Evolutionary conservation across 73 alveolate species (phyloP), one percentile per base, ranked within the genome.

Genomic region (Paramecium sexaurelia): DNA sequence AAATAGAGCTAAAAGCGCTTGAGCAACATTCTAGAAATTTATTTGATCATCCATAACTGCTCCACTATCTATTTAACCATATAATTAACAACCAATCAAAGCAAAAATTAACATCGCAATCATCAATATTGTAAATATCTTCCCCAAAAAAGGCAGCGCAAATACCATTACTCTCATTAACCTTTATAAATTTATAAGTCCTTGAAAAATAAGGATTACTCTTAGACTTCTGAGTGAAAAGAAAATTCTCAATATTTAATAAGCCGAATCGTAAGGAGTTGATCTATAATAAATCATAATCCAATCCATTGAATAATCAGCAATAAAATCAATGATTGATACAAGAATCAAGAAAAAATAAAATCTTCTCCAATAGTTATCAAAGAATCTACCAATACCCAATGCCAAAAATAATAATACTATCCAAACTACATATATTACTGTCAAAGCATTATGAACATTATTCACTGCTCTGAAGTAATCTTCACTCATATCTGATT

Each of bases 341-440:
- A 78, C 55, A 0, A 78, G 1, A 1, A 43, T 39, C 29, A 78
- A 22, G n/a, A 78, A 40, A 13, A 78, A 29, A 43, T 78, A 41
- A 78, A 40, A 78, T 78, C 55, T 39, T 78, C 90, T 78, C 90
- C 90, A 78, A 78, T 37, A 41, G n/a, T 78, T 39, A 41, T 78
- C 90, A 8, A 78, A 40, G 24, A 40, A 78, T 78, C 90, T 78
- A 19, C 71, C 40, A 19, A 37, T 15, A 7, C 90, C 90, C 40
- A 40, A 43, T 1, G 90, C 40, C 36, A 78, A 78, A 29, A 78
- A 40, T 19, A 40, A 6, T 5, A 78, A 78, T 6, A 33, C 19
- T 1, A 41, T 22, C 75, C 68, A 41, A 41, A 78, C 15, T 5
- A 22, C 36, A 78, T 39, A 78, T 6, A 78, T 39, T 37, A 78